These are phyloP conservation scores for Diaporthe batatas DNA, from an alignment of 2,329 filamentous ascomycete genomes.

Conservation along the genomic window DNA sequence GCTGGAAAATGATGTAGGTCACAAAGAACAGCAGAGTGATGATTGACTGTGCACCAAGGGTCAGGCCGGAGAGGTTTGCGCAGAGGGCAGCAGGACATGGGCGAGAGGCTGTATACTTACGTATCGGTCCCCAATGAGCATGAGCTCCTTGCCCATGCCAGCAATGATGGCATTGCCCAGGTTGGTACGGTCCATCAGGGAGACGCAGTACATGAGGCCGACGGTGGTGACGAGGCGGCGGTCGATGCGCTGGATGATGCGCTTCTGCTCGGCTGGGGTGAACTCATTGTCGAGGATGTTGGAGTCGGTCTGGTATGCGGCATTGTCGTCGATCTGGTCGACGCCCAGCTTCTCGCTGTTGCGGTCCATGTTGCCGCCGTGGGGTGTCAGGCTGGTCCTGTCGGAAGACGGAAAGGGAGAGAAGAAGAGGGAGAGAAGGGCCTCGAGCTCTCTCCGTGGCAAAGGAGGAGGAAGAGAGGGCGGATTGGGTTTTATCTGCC, in stretches of 20 bases:
- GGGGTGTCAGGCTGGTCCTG: not conserved
- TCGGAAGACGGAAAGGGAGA: not conserved
- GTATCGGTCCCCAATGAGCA: conserved; percentile 61
- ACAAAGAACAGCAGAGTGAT: conserved; percentile 77
- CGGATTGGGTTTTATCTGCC: conserved; percentile 20
- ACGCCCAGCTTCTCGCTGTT: conserved; percentile 47
- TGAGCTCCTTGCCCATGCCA: conserved; percentile 66
- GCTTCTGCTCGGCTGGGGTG: conserved; percentile 72
- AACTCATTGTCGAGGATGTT: conserved; percentile 59
- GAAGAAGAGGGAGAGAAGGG: not conserved
- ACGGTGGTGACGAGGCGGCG: conserved; percentile 72
- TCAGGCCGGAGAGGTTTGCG: not conserved
- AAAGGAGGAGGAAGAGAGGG: not conserved
- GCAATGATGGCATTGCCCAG: conserved; percentile 80
- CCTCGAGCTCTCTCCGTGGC: not conserved
- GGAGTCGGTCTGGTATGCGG: conserved; percentile 46
- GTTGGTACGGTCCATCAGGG: conserved; percentile 84
- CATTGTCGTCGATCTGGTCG: conserved; percentile 33
- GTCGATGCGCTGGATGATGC: conserved; percentile 79
- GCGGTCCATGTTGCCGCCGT: conserved; percentile 45
- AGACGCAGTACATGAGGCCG: conserved; percentile 79
- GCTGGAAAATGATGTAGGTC: conserved; percentile 79
- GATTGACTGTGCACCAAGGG: conserved; percentile 27
- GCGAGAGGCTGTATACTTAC: conserved; percentile 48
- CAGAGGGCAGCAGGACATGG: not conserved